Evolutionary conservation across 768 basidiomycete genomes (phyloP), one percentile per base, ranked within the genome.

Genomic region (Tephrocybe sp.): DNA sequence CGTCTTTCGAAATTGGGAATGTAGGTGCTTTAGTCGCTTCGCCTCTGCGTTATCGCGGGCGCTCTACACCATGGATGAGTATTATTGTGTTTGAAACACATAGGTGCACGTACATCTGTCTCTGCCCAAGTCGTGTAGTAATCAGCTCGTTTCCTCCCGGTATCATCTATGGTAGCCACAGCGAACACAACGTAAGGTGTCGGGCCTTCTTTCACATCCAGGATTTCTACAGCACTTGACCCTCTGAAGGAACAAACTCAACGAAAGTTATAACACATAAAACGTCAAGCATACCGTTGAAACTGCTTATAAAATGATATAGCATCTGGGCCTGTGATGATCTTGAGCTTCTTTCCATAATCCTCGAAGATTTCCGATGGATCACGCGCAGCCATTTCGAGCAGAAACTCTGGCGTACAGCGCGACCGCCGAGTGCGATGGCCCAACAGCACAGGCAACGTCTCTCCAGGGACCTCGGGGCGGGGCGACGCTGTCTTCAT

Each of bases 51-150:
- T n/a, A 43, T 51, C 54, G 18, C 41, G 50, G n/a, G 49, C 50
- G 40, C 53, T 49, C 58, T 61, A 43, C 21, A 51, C 25, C 1
- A 39, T 36, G 12, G 14, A 17, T 28, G 34, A 20, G 39, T 39
- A 44, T 30, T 45, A 24, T 14, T 4, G n/a, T 11, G 14, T 43
- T 38, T 30, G 37, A 15, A 48, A 30, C 21, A 34, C 37, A 23
- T 32, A 28, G 18, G 30, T 23, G 20, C 8, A 54, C 73, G 45
- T 41, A 76, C 76, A 45, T 69, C 61, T 73, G 69, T 12, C 72
- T 69, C 54, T 68, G 51, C 66, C 77, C 77, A 79, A 25, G 74
- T 73, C 73, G 77, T 74, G 55, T 78, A 78, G 60, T 76, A 79
- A 58, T 80, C 76, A 28, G 78, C 70, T 33, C 70, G 69, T 55